Conservation (phyloP, 73 alveolate species). For the Durusdinium trenchii region DNA sequence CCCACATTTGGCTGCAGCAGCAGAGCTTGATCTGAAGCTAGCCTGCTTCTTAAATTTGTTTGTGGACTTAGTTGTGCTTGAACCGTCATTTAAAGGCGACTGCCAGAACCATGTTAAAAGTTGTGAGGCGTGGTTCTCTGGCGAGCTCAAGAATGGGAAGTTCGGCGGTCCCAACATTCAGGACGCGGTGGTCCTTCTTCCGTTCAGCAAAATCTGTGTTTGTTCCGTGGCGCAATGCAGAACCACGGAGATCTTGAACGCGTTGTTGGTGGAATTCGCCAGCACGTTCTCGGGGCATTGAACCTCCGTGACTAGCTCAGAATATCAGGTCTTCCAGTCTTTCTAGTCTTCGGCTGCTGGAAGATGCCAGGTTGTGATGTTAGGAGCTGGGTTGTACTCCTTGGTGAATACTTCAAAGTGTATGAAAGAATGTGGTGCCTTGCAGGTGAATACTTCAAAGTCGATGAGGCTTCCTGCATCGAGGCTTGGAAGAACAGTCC, state of each 20-base stretch:
- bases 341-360: background rate
- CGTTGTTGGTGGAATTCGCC: constrained; percentile 96
- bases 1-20: constrained; percentile 98
- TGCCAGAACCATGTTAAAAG: background rate
- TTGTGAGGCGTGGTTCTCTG: constrained; percentile 75
- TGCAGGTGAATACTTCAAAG: constrained; percentile 76
- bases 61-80: background rate
- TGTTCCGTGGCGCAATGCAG: background rate
- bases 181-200: background rate
- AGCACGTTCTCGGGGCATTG: constrained; percentile 91
- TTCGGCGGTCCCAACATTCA: constrained; percentile 76
- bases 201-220: background rate
- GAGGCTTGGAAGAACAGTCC: constrained; percentile 54
- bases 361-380: no score
- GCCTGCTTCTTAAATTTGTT: constrained; percentile 76
- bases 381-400: no score
- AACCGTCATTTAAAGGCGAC: background rate
- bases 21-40: constrained; percentile 97
- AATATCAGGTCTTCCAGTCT: background rate
- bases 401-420: no score
- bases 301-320: constrained; percentile 14
- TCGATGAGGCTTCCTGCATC: constrained; percentile 56
- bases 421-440: no score
- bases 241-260: constrained; percentile 97
- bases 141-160: constrained; percentile 72